Percentiles rank a stretch among this genome's conserved stretches.
Conservation (phyloP, 2,329 filamentous ascomycete genomes). For the Chaetomiaceae sp. region DNA sequence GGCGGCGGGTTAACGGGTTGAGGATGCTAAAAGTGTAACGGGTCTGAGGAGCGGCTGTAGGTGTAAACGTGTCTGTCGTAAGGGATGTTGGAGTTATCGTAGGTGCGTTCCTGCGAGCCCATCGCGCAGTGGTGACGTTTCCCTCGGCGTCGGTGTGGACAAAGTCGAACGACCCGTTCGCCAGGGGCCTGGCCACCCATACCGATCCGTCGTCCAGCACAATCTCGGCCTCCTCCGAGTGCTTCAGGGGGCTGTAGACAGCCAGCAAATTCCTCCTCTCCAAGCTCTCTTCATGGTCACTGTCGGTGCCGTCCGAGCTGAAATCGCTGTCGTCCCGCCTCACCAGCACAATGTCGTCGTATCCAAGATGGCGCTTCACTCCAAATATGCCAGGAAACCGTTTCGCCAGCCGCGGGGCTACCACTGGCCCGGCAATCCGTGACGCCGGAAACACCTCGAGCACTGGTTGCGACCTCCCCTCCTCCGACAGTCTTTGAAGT, state of each 20-base stretch:
- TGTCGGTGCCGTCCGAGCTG: constrained; percentile 32
- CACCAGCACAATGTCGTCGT: constrained; percentile 67
- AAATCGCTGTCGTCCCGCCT: constrained; percentile 62
- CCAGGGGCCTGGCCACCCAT: constrained; percentile 51
- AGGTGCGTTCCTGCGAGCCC: constrained; percentile 52
- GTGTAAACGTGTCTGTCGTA: constrained; percentile 21
- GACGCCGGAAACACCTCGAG: constrained; percentile 71
- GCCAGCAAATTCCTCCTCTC: constrained; percentile 54
- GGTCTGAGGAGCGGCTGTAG: constrained; percentile 15
- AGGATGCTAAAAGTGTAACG: constrained; percentile 73
- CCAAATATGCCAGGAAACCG: constrained; percentile 61
- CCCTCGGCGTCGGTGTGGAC: constrained; percentile 55
- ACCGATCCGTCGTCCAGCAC: constrained; percentile 59
- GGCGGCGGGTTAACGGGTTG: constrained; percentile 61
- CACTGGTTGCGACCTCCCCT: constrained; percentile 59
- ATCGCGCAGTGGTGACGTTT: constrained; percentile 57
- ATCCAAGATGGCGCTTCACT: constrained; percentile 58
- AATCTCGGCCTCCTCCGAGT: constrained; percentile 58
- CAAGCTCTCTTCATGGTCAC: constrained; percentile 40
- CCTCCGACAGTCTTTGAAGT: constrained; percentile 60
- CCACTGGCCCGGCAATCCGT: constrained; percentile 51
- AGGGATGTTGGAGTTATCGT: constrained; percentile 1
- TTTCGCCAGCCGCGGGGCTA: constrained; percentile 55
- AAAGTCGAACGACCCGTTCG: constrained; percentile 63
- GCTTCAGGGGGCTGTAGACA: constrained; percentile 60